Percentiles rank a stretch among this genome's conserved stretches.
Conservation (phyloP, 2,329 filamentous ascomycete species). For the Pezicula rhizophila region DNA sequence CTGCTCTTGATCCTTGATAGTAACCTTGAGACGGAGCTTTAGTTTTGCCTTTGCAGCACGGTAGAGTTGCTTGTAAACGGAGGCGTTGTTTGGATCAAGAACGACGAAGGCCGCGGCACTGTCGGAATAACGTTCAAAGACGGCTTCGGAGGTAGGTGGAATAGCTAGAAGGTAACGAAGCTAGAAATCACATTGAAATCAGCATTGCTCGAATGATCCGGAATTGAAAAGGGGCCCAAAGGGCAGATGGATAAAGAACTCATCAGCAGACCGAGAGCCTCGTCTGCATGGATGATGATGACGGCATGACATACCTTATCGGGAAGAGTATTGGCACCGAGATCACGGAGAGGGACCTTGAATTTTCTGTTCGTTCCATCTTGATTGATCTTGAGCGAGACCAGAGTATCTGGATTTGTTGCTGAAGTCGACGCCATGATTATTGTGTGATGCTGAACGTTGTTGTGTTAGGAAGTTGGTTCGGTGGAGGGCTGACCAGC, state of each 20-base stretch:
- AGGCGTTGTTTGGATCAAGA: conserved; percentile 69
- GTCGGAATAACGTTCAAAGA: conserved; percentile 92
- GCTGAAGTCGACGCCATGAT: conserved; percentile 25
- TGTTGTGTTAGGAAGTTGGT: conserved; percentile 16
- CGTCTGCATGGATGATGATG: conserved; percentile 3
- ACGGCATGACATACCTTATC: conserved; percentile 62
- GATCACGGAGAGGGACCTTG: conserved; percentile 83
- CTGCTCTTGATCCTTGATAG: conserved; percentile 33
- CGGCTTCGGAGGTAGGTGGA: conserved; percentile 51
- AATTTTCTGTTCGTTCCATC: conserved; percentile 73
- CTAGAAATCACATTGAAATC: conserved; percentile 37
- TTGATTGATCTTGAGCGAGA: conserved; percentile 80
- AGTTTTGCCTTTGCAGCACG: conserved; percentile 96
- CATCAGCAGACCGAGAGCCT: conserved; percentile 13
- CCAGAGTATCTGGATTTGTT: conserved; percentile 57
- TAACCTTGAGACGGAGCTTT: conserved; percentile 85
- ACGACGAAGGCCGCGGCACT: conserved; percentile 76
- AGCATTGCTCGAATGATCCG: conserved; percentile 10
- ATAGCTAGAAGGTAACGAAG: conserved; percentile 65
- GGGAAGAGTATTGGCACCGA: conserved; percentile 68
- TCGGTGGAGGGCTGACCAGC: conserved; percentile 7
- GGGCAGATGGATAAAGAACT: conserved; percentile 3
- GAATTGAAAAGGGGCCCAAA: neutral
- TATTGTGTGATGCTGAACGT: conserved; percentile 13
- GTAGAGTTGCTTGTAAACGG: conserved; percentile 94